Percentiles rank a stretch among this genome's conserved stretches.
phyloP scores from a whole-genome alignment of 345 rosid genomes.

The Populus simonii region DNA sequence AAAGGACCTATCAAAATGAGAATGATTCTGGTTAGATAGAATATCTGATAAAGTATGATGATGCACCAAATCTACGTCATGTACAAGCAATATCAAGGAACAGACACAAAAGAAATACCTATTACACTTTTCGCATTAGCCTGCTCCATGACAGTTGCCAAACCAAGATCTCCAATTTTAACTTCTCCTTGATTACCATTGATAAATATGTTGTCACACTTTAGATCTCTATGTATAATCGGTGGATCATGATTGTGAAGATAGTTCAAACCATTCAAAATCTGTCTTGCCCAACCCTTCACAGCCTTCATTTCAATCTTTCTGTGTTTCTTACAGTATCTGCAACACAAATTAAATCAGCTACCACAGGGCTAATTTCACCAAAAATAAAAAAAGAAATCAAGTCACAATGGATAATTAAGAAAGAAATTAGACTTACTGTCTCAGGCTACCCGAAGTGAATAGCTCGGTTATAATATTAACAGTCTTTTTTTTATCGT shows the following conservation, averaged over 20 bases:
- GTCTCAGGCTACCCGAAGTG: constrained; percentile 22
- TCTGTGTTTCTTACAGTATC: constrained; percentile 23
- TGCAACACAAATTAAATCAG: neutral
- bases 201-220: constrained; percentile 16
- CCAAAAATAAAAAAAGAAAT: constrained; percentile 12
- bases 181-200: constrained; percentile 20
- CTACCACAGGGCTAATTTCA: constrained; percentile 23
- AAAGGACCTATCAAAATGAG: constrained; percentile 1
- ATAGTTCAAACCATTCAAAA: constrained; percentile 7
- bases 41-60: neutral
- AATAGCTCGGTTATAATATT: constrained; percentile 26
- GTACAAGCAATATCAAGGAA: constrained; percentile 12
- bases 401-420: neutral
- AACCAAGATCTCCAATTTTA: constrained; percentile 29
- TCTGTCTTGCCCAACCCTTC: constrained; percentile 24
- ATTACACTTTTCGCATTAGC: constrained; percentile 26
- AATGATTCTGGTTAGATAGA: neutral
- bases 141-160: constrained; percentile 26
- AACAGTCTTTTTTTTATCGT: constrained; percentile 18
- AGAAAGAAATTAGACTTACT: constrained; percentile 10
- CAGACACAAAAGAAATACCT: constrained; percentile 16
- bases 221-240: constrained; percentile 15
- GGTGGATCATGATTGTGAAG: constrained; percentile 18
- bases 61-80: neutral
- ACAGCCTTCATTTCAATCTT: constrained; percentile 26